These are phyloP conservation scores for Eucalyptus grandis DNA, from an alignment of 345 rosid genomes.

Conservation along the genomic window DNA sequence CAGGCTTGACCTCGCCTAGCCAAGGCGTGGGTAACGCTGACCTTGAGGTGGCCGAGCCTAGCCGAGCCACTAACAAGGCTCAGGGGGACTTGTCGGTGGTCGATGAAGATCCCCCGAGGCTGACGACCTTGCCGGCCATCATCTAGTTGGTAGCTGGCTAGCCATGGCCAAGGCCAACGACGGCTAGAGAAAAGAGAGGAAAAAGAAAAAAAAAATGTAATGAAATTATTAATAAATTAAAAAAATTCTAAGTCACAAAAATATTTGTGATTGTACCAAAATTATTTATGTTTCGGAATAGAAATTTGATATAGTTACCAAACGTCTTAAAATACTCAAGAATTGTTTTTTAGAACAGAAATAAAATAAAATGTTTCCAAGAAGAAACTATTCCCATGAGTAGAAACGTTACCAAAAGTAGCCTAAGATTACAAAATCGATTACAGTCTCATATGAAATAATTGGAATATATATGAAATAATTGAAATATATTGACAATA, in stretches of 20 bases:
- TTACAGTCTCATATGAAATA: background rate
- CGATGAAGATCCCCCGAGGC: fast-evolving
- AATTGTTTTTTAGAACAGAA: fast-evolving
- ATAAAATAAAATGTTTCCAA: too few species aligned
- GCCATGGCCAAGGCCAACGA: fast-evolving
- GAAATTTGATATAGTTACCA: too few species aligned
- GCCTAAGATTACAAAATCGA: background rate
- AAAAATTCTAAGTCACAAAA: too few species aligned
- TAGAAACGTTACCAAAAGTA: fast-evolving
- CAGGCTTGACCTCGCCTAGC: fast-evolving
- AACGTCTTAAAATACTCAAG: too few species aligned
- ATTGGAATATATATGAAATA: background rate
- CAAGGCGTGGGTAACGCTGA: fast-evolving
- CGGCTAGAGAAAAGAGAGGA: too few species aligned
- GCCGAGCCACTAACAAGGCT: fast-evolving
- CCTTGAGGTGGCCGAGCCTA: fast-evolving
- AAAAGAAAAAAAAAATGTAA: too few species aligned
- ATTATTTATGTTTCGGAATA: fast-evolving
- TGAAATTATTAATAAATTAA: too few species aligned
- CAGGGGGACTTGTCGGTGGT: fast-evolving
- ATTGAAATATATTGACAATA: background rate
- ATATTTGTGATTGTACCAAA: too few species aligned
- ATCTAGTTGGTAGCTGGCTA: fast-evolving
- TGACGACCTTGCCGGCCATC: fast-evolving
- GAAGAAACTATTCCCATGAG: fast-evolving